Evolutionary conservation across 176 grass and related monocot genomes (phyloP), one percentile per base, ranked within the genome.

Genomic region (Oryza brachyantha): DNA sequence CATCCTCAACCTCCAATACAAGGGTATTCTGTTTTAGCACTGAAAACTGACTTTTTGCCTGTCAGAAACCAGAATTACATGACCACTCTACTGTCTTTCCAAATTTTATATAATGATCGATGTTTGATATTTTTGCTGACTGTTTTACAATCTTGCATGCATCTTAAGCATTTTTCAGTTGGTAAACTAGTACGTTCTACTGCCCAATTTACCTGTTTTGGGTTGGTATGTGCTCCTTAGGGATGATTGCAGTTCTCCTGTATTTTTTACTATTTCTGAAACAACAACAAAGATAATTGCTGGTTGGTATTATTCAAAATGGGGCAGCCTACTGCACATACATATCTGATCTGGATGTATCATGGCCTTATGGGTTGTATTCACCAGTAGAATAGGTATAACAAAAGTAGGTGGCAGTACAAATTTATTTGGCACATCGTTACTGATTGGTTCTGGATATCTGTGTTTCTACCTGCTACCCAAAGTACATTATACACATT

Each of bases 21-120:
- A 89, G 78, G 92, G 92, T 94, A 94, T 39, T 61, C 5, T 66
- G 31, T 78, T 7, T 61, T 57, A 42, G 2, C 60, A 65, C 36
- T 50, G 27, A 1, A 12, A 25, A 25, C 62, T 65, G 9, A 52
- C 6, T n/a, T 19, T 21, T 79, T 9, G 7, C 5, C 55, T 66
- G 13, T 22, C 74, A 73, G 41, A 71, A 71, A 10, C 22, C 66
- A 73, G 41, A 71, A 71, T 71, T 45, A 46, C 68, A 71, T 5
- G 3, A 5, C 37, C 26, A 19, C 25, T 71, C 13, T 48, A 29
- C 26, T 48, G 8, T 48, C 1, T 50, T 70, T 46, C 40, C 40
- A 50, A 50, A 54, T 22, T 72, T 10, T 48, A 50, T 31, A 29
- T 26, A 31, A 4, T 3, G 2, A 10, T 46, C 14, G 4, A 29